Conservation (phyloP, 169 alveolate genomes). For the Cryptosporidium ubiquitum region DNA sequence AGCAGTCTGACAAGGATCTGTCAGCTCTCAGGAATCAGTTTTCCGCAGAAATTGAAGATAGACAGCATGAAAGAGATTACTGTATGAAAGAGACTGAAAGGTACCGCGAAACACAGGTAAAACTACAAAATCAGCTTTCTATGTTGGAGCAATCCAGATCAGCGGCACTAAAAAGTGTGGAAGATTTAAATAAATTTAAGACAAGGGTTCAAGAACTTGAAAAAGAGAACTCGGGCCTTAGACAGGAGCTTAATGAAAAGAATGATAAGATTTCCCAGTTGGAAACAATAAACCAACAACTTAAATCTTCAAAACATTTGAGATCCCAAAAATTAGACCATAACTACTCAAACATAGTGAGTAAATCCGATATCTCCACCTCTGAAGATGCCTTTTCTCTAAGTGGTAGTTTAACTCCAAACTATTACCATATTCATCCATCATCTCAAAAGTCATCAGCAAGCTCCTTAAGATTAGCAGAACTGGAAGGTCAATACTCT, state of each 20-base stretch:
- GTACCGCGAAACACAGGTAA: conserved; percentile 43
- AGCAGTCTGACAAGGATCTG: conserved; percentile 67
- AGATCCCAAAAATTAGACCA: neutral
- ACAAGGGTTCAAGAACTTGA: neutral
- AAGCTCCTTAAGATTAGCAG: neutral
- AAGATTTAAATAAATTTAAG: conserved; percentile 10
- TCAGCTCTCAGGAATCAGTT: conserved; percentile 49
- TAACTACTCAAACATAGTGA: neutral
- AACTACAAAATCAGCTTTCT: conserved; percentile 40
- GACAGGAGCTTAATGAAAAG: conserved; percentile 21
- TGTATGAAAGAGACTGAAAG: conserved; percentile 71
- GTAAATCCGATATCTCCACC: conserved; percentile 50
- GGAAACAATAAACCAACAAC: conserved; percentile 14
- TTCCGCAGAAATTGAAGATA: conserved; percentile 71
- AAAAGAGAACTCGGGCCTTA: conserved; percentile 21
- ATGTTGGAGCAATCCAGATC: conserved; percentile 28
- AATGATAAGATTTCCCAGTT: conserved; percentile 22
- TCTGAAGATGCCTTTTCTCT: conserved; percentile 23
- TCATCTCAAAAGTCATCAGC: neutral
- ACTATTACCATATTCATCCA: neutral
- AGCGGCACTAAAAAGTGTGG: neutral
- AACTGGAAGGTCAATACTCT: conserved; percentile 43
- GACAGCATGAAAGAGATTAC: conserved; percentile 70
- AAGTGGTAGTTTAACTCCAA: conserved; percentile 16
- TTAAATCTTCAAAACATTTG: neutral